Percentiles rank a stretch among this genome's conserved stretches.
phyloP scores from a whole-genome alignment of 129 eudicot species.

The Pulicaria dysenterica region DNA sequence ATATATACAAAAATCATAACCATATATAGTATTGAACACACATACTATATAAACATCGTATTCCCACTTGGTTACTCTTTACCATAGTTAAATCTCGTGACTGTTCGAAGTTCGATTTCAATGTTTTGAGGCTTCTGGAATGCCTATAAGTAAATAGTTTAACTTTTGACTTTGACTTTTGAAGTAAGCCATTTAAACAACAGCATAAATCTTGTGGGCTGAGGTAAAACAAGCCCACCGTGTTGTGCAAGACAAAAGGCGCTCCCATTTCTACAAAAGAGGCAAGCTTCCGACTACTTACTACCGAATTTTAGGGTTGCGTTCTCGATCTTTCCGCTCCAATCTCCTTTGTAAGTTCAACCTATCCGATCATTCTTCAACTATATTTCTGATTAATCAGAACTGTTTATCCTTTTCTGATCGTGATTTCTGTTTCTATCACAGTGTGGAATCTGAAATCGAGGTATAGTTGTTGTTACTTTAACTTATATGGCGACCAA shows the following conservation, averaged over 20 bases:
- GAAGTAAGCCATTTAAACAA: neutral
- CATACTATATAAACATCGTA: no score
- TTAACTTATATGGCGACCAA: conserved; percentile 63
- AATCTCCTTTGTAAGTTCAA: conserved; percentile 18
- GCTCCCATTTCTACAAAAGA: conserved; percentile 6
- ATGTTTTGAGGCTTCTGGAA: no score
- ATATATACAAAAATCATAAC: no score
- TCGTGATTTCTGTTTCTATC: conserved; percentile 13
- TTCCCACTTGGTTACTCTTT: no score
- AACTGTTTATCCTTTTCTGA: neutral
- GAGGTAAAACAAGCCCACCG: conserved; percentile 22
- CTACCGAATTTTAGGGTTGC: conserved; percentile 3
- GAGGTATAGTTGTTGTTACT: neutral
- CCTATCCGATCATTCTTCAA: neutral
- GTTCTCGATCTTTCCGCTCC: conserved; percentile 18
- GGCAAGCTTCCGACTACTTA: neutral
- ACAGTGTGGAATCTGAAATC: conserved; percentile 5
- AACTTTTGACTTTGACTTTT: neutral
- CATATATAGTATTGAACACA: no score
- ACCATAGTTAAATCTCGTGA: no score
- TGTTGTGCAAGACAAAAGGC: conserved; percentile 13
- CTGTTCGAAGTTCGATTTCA: no score
- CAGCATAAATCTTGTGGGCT: conserved; percentile 16
- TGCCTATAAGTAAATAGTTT: neutral
- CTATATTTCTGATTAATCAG: neutral